Percentiles rank a stretch among this genome's conserved stretches.
phyloP scores from a whole-genome alignment of 106 monocot genomes.

The Dendrobium chrysotoxum region DNA sequence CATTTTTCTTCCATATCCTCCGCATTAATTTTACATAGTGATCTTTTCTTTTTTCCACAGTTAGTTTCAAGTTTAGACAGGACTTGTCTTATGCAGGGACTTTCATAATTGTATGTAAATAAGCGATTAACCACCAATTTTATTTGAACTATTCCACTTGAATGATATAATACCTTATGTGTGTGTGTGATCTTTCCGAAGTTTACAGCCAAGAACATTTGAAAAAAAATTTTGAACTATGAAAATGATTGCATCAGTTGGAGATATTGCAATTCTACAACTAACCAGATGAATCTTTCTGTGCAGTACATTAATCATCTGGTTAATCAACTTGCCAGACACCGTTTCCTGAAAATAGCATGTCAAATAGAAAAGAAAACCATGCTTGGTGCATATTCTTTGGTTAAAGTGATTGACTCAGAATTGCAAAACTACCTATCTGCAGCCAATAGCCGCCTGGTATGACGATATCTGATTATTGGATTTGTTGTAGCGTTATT shows the following conservation, averaged over 20 bases:
- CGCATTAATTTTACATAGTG: background rate
- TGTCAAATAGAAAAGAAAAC: constrained; percentile 75
- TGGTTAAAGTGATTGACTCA: constrained; percentile 76
- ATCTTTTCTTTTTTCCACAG: background rate
- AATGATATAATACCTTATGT: background rate
- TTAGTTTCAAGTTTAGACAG: background rate
- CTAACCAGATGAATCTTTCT: constrained; percentile 8
- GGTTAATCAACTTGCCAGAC: constrained; percentile 88
- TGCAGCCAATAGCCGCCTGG: constrained; percentile 67
- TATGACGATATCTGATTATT: constrained; percentile 18
- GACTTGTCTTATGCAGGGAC: background rate
- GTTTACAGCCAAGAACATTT: background rate
- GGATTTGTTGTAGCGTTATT: background rate
- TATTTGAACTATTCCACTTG: background rate
- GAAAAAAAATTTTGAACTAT: background rate
- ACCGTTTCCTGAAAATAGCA: constrained; percentile 74
- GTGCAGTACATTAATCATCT: constrained; percentile 66
- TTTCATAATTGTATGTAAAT: background rate
- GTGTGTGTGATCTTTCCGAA: background rate
- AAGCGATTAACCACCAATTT: background rate
- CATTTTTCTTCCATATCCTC: background rate
- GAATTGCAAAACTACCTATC: constrained; percentile 76
- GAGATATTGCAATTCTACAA: background rate
- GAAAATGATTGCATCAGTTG: background rate
- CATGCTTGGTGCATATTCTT: constrained; percentile 64